Conservation (phyloP, 768 basidiomycete genomes). For the Suillus subluteus region DNA sequence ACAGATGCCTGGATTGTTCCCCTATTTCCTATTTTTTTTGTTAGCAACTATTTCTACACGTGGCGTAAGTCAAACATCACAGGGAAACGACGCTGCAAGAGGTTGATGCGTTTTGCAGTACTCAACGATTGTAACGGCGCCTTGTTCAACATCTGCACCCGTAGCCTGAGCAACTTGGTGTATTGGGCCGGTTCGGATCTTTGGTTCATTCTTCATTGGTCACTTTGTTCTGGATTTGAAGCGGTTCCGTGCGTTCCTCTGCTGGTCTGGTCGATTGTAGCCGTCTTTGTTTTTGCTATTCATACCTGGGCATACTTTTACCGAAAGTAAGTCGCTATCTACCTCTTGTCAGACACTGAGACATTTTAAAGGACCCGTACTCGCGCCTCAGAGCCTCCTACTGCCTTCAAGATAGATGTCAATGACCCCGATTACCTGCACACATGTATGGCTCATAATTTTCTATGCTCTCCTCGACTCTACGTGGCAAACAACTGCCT, state of each 20-base stretch:
- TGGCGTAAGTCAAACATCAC: conserved; percentile 55
- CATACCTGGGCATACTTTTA: conserved; percentile 38
- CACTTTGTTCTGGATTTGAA: conserved; percentile 39
- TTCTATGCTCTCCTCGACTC: conserved; percentile 26
- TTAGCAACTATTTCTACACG: conserved; percentile 78
- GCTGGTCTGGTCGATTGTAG: conserved; percentile 44
- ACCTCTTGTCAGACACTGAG: not conserved
- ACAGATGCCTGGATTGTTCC: conserved; percentile 69
- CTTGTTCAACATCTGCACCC: conserved; percentile 72
- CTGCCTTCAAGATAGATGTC: conserved; percentile 12
- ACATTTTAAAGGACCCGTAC: conserved; percentile 5
- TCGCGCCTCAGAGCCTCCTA: conserved; percentile 11
- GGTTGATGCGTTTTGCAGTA: conserved; percentile 41
- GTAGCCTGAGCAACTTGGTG: conserved; percentile 70
- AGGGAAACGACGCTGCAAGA: not conserved
- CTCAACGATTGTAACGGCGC: conserved; percentile 76
- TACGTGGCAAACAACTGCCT: conserved; percentile 40
- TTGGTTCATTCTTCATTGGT: conserved; percentile 70
- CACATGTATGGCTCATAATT: conserved; percentile 11
- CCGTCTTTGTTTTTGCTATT: conserved; percentile 37
- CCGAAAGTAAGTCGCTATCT: conserved; percentile 33
- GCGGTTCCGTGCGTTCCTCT: conserved; percentile 42
- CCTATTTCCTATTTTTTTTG: conserved; percentile 77
- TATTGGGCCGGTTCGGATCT: conserved; percentile 74
- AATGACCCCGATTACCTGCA: not conserved